These are phyloP conservation scores for Ogataea nitratoaversa DNA, from an alignment of 805 yeast genomes.

Conservation along the genomic window DNA sequence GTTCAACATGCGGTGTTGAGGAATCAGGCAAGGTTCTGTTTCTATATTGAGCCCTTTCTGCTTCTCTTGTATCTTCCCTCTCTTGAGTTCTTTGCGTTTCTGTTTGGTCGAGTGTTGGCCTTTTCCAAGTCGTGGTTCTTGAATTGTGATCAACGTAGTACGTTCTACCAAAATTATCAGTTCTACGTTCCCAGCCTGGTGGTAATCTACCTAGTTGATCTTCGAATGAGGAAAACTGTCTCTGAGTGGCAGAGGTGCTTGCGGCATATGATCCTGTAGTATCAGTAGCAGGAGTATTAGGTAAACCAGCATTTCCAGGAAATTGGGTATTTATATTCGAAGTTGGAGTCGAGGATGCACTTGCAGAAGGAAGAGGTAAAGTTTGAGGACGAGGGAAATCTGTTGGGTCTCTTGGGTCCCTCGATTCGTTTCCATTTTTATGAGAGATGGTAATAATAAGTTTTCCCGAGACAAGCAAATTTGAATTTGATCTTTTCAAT, in stretches of 20 bases:
- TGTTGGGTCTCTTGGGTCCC: slow-evolving; percentile 30
- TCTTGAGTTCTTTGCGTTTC: slow-evolving; percentile 64
- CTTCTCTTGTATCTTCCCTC: slow-evolving; percentile 68
- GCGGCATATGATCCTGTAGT: slow-evolving; percentile 9
- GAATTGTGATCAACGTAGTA: slow-evolving; percentile 98
- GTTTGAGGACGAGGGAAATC: slow-evolving; percentile 15
- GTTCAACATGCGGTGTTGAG: slow-evolving; percentile 48
- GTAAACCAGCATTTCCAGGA: slow-evolving; percentile 26
- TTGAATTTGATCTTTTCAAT: slow-evolving; percentile 86
- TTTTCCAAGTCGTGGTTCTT: slow-evolving; percentile 97
- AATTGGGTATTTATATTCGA: slow-evolving; percentile 17
- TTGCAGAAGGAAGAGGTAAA: slow-evolving; percentile 6
- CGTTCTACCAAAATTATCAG: slow-evolving; percentile 95
- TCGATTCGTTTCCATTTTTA: slow-evolving; percentile 19
- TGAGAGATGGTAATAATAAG: slow-evolving; percentile 72
- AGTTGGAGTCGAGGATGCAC: slow-evolving; percentile 8
- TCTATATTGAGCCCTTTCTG: slow-evolving; percentile 87
- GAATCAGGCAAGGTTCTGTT: slow-evolving; percentile 85
- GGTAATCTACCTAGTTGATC: slow-evolving; percentile 96
- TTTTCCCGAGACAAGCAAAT: slow-evolving; percentile 89
- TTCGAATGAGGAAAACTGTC: slow-evolving; percentile 89
- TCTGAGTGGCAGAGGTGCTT: slow-evolving; percentile 30
- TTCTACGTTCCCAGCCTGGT: slow-evolving; percentile 98
- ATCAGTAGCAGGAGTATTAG: slow-evolving; percentile 12
- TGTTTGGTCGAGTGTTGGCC: slow-evolving; percentile 81